Evolutionary conservation across 1,284 basidiomycete genomes (phyloP).

Genomic region (Psilocybe mexicana): DNA sequence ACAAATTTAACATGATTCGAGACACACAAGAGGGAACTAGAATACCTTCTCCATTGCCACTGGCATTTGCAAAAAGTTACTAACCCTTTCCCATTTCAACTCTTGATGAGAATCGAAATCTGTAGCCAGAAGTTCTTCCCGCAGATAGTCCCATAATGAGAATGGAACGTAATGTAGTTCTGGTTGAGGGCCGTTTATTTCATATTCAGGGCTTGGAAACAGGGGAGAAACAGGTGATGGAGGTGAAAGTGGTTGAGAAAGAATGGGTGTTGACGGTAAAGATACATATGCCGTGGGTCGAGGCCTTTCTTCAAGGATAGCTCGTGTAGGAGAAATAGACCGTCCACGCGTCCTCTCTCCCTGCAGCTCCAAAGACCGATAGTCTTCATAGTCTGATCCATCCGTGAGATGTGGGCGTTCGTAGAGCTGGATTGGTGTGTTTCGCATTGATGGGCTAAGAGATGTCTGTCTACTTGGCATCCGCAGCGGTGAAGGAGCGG

Average conservation of each 20-base stretch:
- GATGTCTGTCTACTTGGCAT: slow-evolving; percentile 20
- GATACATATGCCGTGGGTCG: slow-evolving; percentile 56
- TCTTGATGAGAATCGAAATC: slow-evolving; percentile 94
- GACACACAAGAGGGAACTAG: background rate
- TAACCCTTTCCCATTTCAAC: slow-evolving; percentile 95
- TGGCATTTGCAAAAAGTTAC: slow-evolving; percentile 94
- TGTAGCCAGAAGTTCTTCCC: slow-evolving; percentile 84
- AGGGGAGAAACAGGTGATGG: slow-evolving; percentile 28
- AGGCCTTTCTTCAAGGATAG: slow-evolving; percentile 26
- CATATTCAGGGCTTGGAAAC: slow-evolving; percentile 17
- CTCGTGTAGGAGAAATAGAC: slow-evolving; percentile 20
- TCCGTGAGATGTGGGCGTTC: slow-evolving; percentile 24
- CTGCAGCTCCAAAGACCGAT: slow-evolving; percentile 10
- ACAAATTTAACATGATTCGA: background rate
- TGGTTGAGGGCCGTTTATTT: slow-evolving; percentile 6
- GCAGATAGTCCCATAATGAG: slow-evolving; percentile 90
- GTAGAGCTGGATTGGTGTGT: slow-evolving; percentile 17
- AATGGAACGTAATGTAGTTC: slow-evolving; percentile 47
- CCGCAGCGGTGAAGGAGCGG: slow-evolving; percentile 20
- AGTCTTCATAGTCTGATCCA: slow-evolving; percentile 29
- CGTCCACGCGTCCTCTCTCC: slow-evolving; percentile 15
- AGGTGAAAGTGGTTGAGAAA: slow-evolving; percentile 35
- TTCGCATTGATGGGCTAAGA: slow-evolving; percentile 25
- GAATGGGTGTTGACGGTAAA: slow-evolving; percentile 69
- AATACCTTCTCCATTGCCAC: slow-evolving; percentile 90